Evolutionary conservation across 768 basidiomycete species (phyloP).

Genomic region (Favolaschia claudopus): DNA sequence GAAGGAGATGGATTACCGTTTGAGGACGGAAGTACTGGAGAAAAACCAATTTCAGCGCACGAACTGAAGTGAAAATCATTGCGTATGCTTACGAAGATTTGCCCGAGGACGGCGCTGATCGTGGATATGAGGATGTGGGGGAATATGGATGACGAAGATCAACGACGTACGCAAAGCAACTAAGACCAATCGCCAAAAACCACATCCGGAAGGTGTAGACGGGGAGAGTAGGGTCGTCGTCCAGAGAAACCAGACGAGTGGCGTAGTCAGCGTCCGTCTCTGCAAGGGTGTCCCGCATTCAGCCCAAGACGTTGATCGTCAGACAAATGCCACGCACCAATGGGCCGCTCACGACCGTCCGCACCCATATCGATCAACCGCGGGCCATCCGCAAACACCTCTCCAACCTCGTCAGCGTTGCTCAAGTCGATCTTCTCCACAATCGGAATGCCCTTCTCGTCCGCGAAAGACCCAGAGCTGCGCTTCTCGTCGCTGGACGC

Average conservation of each 20-base stretch:
- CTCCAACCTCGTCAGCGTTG: constrained; percentile 29
- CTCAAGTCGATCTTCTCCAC: constrained; percentile 17
- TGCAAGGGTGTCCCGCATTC: constrained; percentile 8
- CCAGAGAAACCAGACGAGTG: constrained; percentile 47
- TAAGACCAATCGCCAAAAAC: constrained; percentile 54
- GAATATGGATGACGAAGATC: background rate
- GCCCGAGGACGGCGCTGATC: constrained; percentile 45
- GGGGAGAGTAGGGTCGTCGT: constrained; percentile 47
- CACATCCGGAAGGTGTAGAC: constrained; percentile 53
- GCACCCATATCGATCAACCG: constrained; percentile 44
- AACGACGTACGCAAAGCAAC: constrained; percentile 43
- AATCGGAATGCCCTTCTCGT: constrained; percentile 16
- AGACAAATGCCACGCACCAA: constrained; percentile 31
- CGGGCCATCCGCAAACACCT: constrained; percentile 35
- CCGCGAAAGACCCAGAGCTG: constrained; percentile 10
- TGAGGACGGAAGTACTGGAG: constrained; percentile 52
- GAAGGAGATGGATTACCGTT: constrained; percentile 27
- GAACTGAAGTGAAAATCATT: background rate
- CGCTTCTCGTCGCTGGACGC: constrained; percentile 19
- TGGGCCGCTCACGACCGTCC: constrained; percentile 48
- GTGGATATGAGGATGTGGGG: background rate
- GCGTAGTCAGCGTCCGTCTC: constrained; percentile 45
- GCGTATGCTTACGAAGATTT: constrained; percentile 48
- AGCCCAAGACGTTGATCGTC: background rate
- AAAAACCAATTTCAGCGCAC: constrained; percentile 20